Evolutionary conservation across 352 stramenopile genomes (phyloP).

Genomic region (Phytophthora fragariae): DNA sequence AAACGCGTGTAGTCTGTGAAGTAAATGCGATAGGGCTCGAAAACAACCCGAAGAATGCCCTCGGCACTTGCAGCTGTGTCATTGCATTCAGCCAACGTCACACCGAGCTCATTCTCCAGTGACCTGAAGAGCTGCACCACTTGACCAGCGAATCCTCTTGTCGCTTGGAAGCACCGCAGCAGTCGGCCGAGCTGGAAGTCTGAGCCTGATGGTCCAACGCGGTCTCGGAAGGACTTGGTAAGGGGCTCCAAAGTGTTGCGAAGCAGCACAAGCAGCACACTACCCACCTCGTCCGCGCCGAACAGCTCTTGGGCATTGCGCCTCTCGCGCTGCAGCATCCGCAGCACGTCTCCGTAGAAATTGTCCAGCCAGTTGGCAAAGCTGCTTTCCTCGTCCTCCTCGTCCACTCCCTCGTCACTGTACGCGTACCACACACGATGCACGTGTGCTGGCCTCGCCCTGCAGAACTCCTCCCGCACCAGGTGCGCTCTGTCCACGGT

Average conservation of each 20-base stretch:
- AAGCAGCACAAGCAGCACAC: conserved; percentile 56
- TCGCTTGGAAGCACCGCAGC: conserved; percentile 54
- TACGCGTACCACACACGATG: conserved; percentile 72
- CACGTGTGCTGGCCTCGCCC: conserved; percentile 47
- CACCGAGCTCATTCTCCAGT: conserved; percentile 37
- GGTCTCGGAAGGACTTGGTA: conserved; percentile 61
- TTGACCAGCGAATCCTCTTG: conserved; percentile 51
- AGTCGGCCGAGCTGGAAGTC: conserved; percentile 44
- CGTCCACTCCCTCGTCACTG: conserved; percentile 23
- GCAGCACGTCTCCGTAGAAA: conserved; percentile 66
- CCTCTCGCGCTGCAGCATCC: conserved; percentile 66
- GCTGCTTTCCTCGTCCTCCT: conserved; percentile 6
- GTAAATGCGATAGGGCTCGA: conserved; percentile 64
- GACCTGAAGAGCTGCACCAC: conserved; percentile 55
- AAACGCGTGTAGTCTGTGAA: conserved; percentile 63
- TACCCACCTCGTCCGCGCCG: conserved; percentile 26
- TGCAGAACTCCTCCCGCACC: conserved; percentile 59
- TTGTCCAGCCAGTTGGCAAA: conserved; percentile 59
- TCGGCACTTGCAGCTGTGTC: conserved; percentile 14
- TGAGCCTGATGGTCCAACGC: conserved; percentile 35
- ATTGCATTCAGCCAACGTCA: conserved; percentile 18
- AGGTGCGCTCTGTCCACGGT: conserved; percentile 59
- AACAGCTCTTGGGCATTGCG: conserved; percentile 59
- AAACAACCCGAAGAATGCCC: conserved; percentile 38
- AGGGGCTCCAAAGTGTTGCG: conserved; percentile 60